A percentile compares a stretch with the other conserved stretches of the same genome.
These are phyloP conservation scores for Metschnikowia dekortorum DNA, from an alignment of 805 yeast genomes.

Conservation along the genomic window DNA sequence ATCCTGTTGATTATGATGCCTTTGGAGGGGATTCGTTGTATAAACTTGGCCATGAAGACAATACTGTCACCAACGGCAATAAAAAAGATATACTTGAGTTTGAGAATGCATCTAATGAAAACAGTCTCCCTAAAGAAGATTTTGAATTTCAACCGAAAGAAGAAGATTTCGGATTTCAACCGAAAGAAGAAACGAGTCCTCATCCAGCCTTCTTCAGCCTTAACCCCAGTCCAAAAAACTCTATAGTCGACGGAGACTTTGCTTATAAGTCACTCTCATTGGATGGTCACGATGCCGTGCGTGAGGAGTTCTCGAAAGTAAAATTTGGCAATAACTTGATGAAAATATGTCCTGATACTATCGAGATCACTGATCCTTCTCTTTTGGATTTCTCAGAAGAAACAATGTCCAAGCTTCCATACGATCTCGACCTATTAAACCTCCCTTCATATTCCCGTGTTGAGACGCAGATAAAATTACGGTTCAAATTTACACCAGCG, in stretches of 20 bases:
- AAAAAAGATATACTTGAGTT: slow-evolving; percentile 1
- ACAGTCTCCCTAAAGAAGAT: background rate
- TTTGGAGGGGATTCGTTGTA: slow-evolving; percentile 6
- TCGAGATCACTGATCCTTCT: slow-evolving; percentile 29
- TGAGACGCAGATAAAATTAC: slow-evolving; percentile 89
- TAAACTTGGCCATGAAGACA: slow-evolving; percentile 3
- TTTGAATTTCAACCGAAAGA: slow-evolving; percentile 17
- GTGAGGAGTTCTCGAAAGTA: slow-evolving; percentile 47
- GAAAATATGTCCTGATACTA: slow-evolving; percentile 33
- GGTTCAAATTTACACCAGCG: slow-evolving; percentile 64
- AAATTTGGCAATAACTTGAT: slow-evolving; percentile 47
- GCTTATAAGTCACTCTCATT: slow-evolving; percentile 14
- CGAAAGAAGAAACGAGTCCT: slow-evolving; percentile 21
- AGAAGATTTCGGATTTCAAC: slow-evolving; percentile 15
- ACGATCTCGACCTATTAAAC: slow-evolving; percentile 49
- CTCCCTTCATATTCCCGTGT: slow-evolving; percentile 84
- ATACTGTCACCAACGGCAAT: slow-evolving; percentile 2
- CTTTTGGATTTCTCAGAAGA: slow-evolving; percentile 36
- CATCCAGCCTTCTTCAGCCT: slow-evolving; percentile 11
- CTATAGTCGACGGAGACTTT: slow-evolving; percentile 6
- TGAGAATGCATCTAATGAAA: background rate
- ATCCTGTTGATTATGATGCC: slow-evolving; percentile 2
- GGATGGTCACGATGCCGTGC: slow-evolving; percentile 38
- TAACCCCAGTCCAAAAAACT: slow-evolving; percentile 20
- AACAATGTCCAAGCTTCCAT: slow-evolving; percentile 39